phyloP scores from a whole-genome alignment of 768 basidiomycete species.

The Cyclocybe aegerita region DNA sequence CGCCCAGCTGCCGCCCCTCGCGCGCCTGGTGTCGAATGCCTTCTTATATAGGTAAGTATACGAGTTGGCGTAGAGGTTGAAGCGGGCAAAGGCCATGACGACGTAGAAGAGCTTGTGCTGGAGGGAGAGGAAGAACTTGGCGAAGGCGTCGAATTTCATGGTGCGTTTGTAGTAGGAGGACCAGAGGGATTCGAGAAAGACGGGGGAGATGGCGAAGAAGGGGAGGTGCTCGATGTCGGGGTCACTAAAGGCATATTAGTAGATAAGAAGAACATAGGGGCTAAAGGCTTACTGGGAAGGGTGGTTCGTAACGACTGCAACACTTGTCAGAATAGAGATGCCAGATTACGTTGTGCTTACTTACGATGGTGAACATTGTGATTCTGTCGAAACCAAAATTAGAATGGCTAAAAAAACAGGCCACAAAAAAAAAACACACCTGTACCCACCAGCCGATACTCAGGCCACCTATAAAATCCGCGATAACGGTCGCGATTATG shows the following conservation, averaged over 20 bases:
- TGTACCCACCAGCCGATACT: constrained; percentile 99
- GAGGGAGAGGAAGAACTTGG: constrained; percentile 62
- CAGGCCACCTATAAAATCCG: constrained; percentile 88
- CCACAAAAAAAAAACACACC: constrained; percentile 49
- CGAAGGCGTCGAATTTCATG: constrained; percentile 74
- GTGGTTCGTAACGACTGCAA: constrained; percentile 91
- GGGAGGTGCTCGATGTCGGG: constrained; percentile 88
- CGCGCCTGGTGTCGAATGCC: constrained; percentile 61
- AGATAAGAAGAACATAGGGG: constrained; percentile 9
- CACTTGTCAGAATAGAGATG: not conserved
- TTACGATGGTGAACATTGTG: constrained; percentile 96
- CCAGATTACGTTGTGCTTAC: constrained; percentile 29
- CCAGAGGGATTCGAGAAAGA: constrained; percentile 83
- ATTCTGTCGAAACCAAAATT: constrained; percentile 45
- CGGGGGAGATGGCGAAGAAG: constrained; percentile 90
- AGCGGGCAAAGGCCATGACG: constrained; percentile 85
- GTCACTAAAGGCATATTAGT: constrained; percentile 45
- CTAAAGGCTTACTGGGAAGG: constrained; percentile 75
- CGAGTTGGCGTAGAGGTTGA: constrained; percentile 91
- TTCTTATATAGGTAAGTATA: constrained; percentile 73
- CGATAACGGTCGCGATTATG: constrained; percentile 73
- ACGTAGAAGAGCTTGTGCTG: constrained; percentile 95
- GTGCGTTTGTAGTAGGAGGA: constrained; percentile 93
- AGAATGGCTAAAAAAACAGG: constrained; percentile 3
- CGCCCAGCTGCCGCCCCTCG: constrained; percentile 73